Evolutionary conservation across 192 early-diverging fungal species (phyloP).

Genomic region (Coemansia erecta): DNA sequence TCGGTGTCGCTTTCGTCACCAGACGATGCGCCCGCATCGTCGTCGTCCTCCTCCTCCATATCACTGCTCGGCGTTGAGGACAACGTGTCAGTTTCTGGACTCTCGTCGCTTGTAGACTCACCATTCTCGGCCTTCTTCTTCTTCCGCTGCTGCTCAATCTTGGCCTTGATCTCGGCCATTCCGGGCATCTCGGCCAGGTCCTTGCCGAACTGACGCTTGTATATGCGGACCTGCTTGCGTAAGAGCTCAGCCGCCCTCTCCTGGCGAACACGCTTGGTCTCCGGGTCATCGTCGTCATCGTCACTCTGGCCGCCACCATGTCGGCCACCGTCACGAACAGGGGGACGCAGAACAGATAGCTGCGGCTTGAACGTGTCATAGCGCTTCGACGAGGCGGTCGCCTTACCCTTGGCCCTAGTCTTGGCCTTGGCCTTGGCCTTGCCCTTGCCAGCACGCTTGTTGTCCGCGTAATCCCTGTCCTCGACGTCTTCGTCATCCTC

Average conservation of each 20-base stretch:
- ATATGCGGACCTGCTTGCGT: slow-evolving; percentile 35
- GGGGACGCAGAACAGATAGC: not conserved
- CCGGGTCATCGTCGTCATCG: slow-evolving; percentile 17
- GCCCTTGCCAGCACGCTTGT: not conserved
- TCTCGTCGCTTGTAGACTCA: not conserved
- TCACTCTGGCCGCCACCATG: not conserved
- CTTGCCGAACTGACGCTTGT: slow-evolving; percentile 37
- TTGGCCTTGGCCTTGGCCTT: not conserved
- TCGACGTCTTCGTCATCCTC: slow-evolving; percentile 1
- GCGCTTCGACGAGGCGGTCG: not conserved
- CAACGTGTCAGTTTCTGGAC: no score
- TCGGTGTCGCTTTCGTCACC: slow-evolving; percentile 11
- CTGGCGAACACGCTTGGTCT: slow-evolving; percentile 18
- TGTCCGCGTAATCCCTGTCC: not conserved
- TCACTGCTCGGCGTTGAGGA: no score
- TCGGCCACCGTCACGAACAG: not conserved
- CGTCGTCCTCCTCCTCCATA: slow-evolving; percentile 8
- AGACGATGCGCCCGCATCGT: slow-evolving; percentile 2
- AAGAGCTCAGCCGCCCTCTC: slow-evolving; percentile 21
- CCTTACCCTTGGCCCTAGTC: no score
- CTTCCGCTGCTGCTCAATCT: slow-evolving; percentile 13
- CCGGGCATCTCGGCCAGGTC: slow-evolving; percentile 28
- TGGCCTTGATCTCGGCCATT: slow-evolving; percentile 20
- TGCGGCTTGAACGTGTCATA: not conserved
- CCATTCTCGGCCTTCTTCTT: not conserved